These are phyloP conservation scores for Endocalyx cinctus DNA, from an alignment of 2,329 filamentous ascomycete genomes.

Conservation along the genomic window DNA sequence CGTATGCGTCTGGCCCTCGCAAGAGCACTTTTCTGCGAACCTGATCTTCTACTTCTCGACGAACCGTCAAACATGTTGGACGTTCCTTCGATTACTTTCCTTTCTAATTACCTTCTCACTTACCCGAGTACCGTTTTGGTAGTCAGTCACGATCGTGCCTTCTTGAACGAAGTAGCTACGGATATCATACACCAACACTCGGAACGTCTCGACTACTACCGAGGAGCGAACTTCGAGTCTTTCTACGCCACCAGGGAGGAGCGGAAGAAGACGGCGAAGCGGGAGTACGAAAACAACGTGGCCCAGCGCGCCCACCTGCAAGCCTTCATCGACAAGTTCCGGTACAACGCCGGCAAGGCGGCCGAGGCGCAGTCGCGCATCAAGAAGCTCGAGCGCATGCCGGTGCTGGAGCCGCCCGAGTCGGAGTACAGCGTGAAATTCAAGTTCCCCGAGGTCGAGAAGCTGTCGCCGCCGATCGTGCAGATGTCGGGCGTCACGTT, in stretches of 20 bases:
- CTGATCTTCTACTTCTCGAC: conserved; percentile 90
- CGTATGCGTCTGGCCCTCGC: conserved; percentile 95
- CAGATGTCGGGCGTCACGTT: conserved; percentile 94
- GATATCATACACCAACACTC: conserved; percentile 99
- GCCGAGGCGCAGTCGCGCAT: conserved; percentile 97
- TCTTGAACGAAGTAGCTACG: conserved; percentile 98
- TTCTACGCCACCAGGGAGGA: conserved; percentile 98
- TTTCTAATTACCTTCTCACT: conserved; percentile 87
- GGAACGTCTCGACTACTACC: conserved; percentile 96
- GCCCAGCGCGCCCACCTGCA: conserved; percentile 87
- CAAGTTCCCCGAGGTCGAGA: conserved; percentile 95
- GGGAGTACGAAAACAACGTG: conserved; percentile 99
- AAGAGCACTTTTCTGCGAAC: conserved; percentile 94
- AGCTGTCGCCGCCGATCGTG: conserved; percentile 93
- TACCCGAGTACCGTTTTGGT: conserved; percentile 95
- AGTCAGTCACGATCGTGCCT: conserved; percentile 97
- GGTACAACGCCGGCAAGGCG: conserved; percentile 98
- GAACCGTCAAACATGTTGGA: conserved; percentile 99
- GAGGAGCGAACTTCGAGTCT: conserved; percentile 91
- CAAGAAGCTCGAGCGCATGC: conserved; percentile 98
- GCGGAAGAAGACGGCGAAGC: conserved; percentile 90
- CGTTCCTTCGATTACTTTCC: conserved; percentile 98
- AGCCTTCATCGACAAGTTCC: conserved; percentile 98
- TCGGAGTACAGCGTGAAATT: conserved; percentile 95
- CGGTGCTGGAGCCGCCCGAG: conserved; percentile 83